phyloP scores from a whole-genome alignment of 139 green algal genomes.

The Micractinium sp. region DNA sequence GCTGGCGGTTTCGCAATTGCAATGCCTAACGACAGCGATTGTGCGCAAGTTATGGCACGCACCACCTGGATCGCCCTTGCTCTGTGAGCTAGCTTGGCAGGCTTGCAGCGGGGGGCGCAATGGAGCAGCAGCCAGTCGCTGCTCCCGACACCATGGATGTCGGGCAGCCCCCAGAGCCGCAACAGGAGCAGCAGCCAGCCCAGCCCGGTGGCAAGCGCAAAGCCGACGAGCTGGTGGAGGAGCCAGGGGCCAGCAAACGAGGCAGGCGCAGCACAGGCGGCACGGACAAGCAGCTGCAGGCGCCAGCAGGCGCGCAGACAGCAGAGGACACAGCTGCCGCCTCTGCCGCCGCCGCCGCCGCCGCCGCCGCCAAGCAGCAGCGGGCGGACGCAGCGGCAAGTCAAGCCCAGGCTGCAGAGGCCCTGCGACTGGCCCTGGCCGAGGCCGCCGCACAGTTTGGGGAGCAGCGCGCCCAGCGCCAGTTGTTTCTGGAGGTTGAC shows the following conservation, averaged over 20 bases:
- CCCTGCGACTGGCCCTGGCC: background rate
- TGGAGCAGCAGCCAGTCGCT: too few species aligned
- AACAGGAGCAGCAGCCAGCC: too few species aligned
- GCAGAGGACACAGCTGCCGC: background rate
- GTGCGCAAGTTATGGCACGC: too few species aligned
- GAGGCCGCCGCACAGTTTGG: background rate
- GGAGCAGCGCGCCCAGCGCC: background rate
- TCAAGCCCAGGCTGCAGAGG: background rate
- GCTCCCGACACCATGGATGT: too few species aligned
- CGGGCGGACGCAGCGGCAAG: background rate
- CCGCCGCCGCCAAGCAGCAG: background rate
- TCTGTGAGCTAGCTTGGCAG: too few species aligned
- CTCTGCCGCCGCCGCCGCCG: background rate
- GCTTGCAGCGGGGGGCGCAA: too few species aligned
- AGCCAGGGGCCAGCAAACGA: background rate
- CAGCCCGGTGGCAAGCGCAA: too few species aligned
- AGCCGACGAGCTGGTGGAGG: too few species aligned
- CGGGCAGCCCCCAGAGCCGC: too few species aligned
- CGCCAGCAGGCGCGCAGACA: background rate
- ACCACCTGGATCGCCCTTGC: too few species aligned
- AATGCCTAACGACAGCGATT: too few species aligned
- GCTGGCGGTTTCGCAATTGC: too few species aligned
- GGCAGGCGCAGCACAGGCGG: background rate
- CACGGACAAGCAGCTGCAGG: background rate
- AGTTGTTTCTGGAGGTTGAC: slow-evolving; percentile 52